A percentile compares a stretch with the other conserved stretches of the same genome.
phyloP scores from a whole-genome alignment of 2,329 filamentous ascomycete genomes.

The Cladophialophora immunda region DNA sequence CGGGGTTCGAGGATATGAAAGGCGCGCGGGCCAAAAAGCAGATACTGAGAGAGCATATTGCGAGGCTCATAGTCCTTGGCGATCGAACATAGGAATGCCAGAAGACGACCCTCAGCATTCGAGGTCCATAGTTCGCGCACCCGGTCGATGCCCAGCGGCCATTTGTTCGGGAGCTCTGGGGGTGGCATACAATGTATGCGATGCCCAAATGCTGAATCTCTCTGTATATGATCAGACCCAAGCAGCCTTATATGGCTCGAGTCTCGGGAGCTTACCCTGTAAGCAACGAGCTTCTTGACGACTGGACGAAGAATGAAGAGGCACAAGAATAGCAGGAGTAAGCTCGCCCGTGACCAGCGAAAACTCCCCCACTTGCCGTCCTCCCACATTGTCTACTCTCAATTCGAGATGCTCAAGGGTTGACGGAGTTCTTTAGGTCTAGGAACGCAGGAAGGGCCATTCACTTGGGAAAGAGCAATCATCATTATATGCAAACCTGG shows the following conservation, averaged over 20 bases:
- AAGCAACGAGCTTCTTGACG: background rate
- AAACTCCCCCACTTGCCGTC: background rate
- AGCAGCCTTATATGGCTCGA: background rate
- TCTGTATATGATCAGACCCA: background rate
- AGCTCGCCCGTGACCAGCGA: background rate
- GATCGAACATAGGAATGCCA: slow-evolving; percentile 43
- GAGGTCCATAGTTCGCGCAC: slow-evolving; percentile 43
- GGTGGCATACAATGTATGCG: slow-evolving; percentile 44
- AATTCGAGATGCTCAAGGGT: background rate
- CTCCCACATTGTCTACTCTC: background rate
- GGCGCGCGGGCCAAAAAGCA: slow-evolving; percentile 44
- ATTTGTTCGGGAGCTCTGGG: slow-evolving; percentile 45
- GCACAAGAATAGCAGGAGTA: background rate
- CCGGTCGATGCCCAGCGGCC: slow-evolving; percentile 48
- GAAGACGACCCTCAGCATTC: slow-evolving; percentile 43
- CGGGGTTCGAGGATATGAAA: slow-evolving; percentile 42
- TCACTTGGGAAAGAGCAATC: background rate
- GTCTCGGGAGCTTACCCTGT: background rate
- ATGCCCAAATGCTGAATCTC: slow-evolving; percentile 71
- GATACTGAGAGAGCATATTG: slow-evolving; percentile 43
- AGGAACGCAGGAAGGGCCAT: background rate
- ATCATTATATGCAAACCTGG: background rate
- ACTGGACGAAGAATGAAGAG: background rate
- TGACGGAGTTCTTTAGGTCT: background rate
- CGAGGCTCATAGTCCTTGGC: slow-evolving; percentile 45